A percentile compares a stretch with the other conserved stretches of the same genome.
phyloP scores from a whole-genome alignment of 2,329 filamentous ascomycete species.

The Pyricularia sp. region DNA sequence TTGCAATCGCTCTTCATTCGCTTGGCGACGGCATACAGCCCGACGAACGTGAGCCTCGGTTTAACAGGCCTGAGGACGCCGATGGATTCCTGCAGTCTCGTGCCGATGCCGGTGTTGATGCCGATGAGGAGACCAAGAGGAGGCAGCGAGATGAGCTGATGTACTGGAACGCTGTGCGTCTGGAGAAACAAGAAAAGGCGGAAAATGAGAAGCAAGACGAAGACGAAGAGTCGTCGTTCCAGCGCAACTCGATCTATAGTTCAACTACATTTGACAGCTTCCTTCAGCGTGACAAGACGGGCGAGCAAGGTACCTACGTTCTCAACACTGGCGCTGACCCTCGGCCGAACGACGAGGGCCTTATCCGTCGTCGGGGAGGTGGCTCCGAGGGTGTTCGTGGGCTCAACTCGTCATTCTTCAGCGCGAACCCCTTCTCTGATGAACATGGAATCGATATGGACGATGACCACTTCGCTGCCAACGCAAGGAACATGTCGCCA shows the following conservation, averaged over 20 bases:
- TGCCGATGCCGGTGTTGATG: conserved; percentile 42
- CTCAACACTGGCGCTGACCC: conserved; percentile 46
- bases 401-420: conserved; percentile 31
- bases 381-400: conserved; percentile 32
- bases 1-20: conserved; percentile 49
- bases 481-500: conserved; percentile 29
- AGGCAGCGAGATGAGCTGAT: conserved; percentile 55
- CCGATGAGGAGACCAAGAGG: conserved; percentile 51
- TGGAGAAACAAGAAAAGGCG: conserved; percentile 33
- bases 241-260: conserved; percentile 2
- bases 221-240: conserved; percentile 11
- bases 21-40: conserved; percentile 48
- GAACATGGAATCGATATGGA: conserved; percentile 42
- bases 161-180: conserved; percentile 52
- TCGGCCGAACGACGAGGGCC: conserved; percentile 29
- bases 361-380: conserved; percentile 36
- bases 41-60: conserved; percentile 39
- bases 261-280: conserved; percentile 47
- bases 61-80: conserved; percentile 58
- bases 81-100: conserved; percentile 51
- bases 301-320: conserved; percentile 45
- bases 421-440: conserved; percentile 51
- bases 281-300: conserved; percentile 37
- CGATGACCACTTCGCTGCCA: conserved; percentile 32
- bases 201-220: conserved; percentile 12